Evolutionary conservation across 768 basidiomycete genomes (phyloP).

Genomic region (Sutorius australiensis): DNA sequence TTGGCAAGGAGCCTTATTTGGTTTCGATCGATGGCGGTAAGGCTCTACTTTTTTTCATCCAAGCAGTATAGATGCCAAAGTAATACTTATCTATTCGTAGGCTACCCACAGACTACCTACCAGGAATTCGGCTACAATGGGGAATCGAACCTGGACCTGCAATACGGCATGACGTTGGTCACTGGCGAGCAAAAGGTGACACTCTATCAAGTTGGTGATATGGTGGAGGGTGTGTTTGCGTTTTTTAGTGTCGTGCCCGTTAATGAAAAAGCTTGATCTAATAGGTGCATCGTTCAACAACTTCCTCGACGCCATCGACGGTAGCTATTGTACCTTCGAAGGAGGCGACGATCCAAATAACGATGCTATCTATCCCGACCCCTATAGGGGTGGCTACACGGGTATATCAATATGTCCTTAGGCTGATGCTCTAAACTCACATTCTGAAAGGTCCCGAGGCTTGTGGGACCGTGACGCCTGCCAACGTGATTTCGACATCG

Average conservation of each 20-base stretch:
- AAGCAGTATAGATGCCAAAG: neutral
- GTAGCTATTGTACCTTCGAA: slow-evolving; percentile 34
- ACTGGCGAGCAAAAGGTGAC: slow-evolving; percentile 29
- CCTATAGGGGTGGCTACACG: slow-evolving; percentile 9
- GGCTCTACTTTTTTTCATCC: neutral
- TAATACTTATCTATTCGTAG: slow-evolving; percentile 5
- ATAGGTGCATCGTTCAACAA: slow-evolving; percentile 35
- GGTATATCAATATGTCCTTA: slow-evolving; percentile 10
- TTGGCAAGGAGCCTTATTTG: slow-evolving; percentile 27
- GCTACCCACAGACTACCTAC: slow-evolving; percentile 22
- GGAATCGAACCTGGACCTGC: slow-evolving; percentile 32
- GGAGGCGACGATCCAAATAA: slow-evolving; percentile 32
- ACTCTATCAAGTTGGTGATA: slow-evolving; percentile 33
- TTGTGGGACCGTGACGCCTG: slow-evolving; percentile 38
- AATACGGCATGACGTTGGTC: slow-evolving; percentile 32
- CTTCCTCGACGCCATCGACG: slow-evolving; percentile 39
- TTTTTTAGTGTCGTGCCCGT: neutral
- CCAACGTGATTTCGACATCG: slow-evolving; percentile 43
- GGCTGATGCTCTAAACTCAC: neutral
- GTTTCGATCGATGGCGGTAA: slow-evolving; percentile 37
- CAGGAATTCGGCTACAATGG: slow-evolving; percentile 19
- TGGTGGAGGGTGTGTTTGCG: slow-evolving; percentile 17
- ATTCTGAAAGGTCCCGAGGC: slow-evolving; percentile 13
- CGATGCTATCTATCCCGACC: slow-evolving; percentile 30
- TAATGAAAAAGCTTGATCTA: neutral